phyloP scores from a whole-genome alignment of 306 rosid species.

The Vachellia pachyceras region DNA sequence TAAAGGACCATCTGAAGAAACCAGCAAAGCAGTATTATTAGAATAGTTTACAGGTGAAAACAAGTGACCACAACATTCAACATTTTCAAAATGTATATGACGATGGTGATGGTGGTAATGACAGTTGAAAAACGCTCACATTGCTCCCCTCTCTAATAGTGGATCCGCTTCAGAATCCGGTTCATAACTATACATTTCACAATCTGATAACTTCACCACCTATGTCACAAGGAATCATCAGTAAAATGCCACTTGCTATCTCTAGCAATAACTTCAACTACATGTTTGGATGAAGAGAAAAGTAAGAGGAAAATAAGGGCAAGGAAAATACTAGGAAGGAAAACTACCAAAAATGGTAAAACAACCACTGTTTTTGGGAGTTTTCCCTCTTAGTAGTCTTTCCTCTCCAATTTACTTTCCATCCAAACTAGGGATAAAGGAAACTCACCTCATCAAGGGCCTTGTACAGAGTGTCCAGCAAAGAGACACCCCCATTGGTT shows the following conservation, averaged over 20 bases:
- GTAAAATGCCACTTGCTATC: conserved; percentile 39
- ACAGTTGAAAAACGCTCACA: conserved; percentile 49
- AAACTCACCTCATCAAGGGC: conserved; percentile 86
- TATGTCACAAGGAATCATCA: conserved; percentile 52
- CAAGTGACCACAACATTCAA: neutral
- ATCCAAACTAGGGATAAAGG: neutral
- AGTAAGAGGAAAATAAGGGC: too few relatives aligned
- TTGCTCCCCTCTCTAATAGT: conserved; percentile 74
- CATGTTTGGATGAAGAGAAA: too few relatives aligned
- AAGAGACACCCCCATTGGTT: conserved; percentile 70
- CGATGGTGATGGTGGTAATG: neutral
- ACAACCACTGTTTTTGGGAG: too few relatives aligned
- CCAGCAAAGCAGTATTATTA: conserved; percentile 28
- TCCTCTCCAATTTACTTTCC: too few relatives aligned
- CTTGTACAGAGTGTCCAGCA: conserved; percentile 74
- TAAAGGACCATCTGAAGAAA: conserved; percentile 87
- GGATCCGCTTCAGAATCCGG: conserved; percentile 92
- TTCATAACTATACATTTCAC: conserved; percentile 81
- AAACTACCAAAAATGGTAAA: too few relatives aligned
- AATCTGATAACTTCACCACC: conserved; percentile 80
- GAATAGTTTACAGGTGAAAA: conserved; percentile 4
- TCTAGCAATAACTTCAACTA: neutral
- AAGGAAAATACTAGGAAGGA: too few relatives aligned
- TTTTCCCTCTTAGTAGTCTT: too few relatives aligned
- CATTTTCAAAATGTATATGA: conserved; percentile 1